Percentiles rank a stretch among this genome's conserved stretches.
These are phyloP conservation scores for Inosperma sp. DNA, from an alignment of 768 basidiomycete species.

Conservation along the genomic window DNA sequence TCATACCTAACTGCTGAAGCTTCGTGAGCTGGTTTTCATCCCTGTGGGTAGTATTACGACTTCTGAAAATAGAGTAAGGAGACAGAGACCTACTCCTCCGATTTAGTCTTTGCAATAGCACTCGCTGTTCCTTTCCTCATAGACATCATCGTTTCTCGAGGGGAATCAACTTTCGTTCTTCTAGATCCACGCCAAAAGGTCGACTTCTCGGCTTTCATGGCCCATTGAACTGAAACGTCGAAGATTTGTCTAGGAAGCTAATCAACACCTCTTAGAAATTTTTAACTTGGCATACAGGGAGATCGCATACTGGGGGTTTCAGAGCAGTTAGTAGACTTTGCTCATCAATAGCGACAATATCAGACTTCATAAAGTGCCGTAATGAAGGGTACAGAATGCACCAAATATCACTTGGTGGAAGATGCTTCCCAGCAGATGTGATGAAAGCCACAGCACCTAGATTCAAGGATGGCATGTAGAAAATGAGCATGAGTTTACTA, in stretches of 20 bases:
- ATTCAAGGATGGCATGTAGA: conserved; percentile 3
- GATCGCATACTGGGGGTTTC: conserved; percentile 65
- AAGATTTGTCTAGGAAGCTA: conserved; percentile 65
- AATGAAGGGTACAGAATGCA: conserved; percentile 93
- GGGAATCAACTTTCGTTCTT: conserved; percentile 55
- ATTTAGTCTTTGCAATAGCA: conserved; percentile 48
- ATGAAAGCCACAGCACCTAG: conserved; percentile 85
- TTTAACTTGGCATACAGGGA: neutral
- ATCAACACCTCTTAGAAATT: conserved; percentile 25
- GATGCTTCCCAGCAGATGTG: conserved; percentile 74
- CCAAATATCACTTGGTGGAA: conserved; percentile 90
- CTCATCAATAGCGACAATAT: conserved; percentile 71
- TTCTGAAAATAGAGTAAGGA: neutral
- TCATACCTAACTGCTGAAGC: conserved; percentile 87
- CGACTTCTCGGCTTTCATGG: conserved; percentile 75
- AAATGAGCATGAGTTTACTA: neutral
- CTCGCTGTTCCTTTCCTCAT: conserved; percentile 48
- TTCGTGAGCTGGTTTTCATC: conserved; percentile 74
- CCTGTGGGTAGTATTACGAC: conserved; percentile 36
- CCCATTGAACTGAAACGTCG: conserved; percentile 85
- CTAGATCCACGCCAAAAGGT: conserved; percentile 70
- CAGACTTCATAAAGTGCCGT: conserved; percentile 79
- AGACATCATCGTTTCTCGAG: conserved; percentile 65
- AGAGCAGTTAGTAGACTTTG: conserved; percentile 68
- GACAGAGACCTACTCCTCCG: conserved; percentile 65